Percentiles rank a stretch among this genome's conserved stretches.
phyloP scores from a whole-genome alignment of 768 basidiomycete species.

The Crassisporium funariophilum region DNA sequence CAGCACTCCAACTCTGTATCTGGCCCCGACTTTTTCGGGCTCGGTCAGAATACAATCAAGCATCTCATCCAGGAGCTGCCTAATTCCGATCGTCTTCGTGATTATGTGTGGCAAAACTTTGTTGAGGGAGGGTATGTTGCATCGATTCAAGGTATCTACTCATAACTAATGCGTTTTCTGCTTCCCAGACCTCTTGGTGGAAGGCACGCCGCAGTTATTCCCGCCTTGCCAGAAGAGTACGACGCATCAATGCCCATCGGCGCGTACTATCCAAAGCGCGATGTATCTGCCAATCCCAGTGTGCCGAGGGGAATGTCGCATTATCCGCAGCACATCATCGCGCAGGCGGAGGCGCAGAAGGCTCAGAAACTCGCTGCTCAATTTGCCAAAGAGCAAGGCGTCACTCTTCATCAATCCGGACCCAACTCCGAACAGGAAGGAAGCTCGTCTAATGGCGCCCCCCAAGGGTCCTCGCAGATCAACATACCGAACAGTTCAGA shows the following conservation, averaged over 20 bases:
- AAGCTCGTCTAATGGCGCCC: neutral
- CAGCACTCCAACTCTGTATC: slow-evolving; percentile 88
- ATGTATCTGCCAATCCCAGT: slow-evolving; percentile 28
- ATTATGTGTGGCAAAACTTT: slow-evolving; percentile 89
- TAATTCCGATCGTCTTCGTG: slow-evolving; percentile 66
- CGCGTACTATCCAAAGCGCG: slow-evolving; percentile 45
- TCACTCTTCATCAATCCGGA: slow-evolving; percentile 3
- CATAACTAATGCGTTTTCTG: neutral
- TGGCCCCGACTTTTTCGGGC: slow-evolving; percentile 86
- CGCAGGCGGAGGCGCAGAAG: slow-evolving; percentile 40
- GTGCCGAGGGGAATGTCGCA: slow-evolving; percentile 42
- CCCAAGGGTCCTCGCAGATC: neutral
- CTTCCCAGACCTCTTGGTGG: slow-evolving; percentile 68
- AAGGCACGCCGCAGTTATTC: slow-evolving; percentile 80
- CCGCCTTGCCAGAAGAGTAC: slow-evolving; percentile 77
- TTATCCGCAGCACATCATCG: slow-evolving; percentile 53
- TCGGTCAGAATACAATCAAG: slow-evolving; percentile 88
- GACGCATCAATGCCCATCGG: slow-evolving; percentile 51
- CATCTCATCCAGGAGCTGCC: slow-evolving; percentile 87
- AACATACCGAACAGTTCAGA: slow-evolving; percentile 14
- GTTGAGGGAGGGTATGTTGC: slow-evolving; percentile 79
- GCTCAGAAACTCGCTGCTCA: slow-evolving; percentile 23
- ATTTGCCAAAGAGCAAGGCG: slow-evolving; percentile 20
- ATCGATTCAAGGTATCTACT: slow-evolving; percentile 10
- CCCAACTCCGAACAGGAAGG: neutral